Evolutionary conservation across 768 basidiomycete genomes (phyloP), one percentile per base, ranked within the genome.

Genomic region (Boletus pseudopeckii): DNA sequence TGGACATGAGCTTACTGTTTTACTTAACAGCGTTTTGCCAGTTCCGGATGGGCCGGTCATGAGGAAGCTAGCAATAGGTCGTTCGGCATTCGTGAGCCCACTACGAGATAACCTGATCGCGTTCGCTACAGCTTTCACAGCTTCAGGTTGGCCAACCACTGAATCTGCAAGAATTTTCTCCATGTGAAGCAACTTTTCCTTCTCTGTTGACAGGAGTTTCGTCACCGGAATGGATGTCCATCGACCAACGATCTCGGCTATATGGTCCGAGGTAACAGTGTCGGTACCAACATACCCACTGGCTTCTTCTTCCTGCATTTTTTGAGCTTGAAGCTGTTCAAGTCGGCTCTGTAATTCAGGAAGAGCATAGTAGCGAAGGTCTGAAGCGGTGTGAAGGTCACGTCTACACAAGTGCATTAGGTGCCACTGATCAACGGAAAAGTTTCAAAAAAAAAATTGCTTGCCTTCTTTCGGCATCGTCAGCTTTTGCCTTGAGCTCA

Each of bases 151-250:
- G 1, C 96, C 94, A 42, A 98, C 85, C 18, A 98, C 92, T 36
- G 80, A 83, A 50, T 79, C 72, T 22, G 82, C 75, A 38, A 99
- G 76, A 34, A 88, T 80, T 67, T 86, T 88, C 72, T 98, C 96
- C 87, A 98, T 84, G 64, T 78, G 75, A 38, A 93, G 72, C 26
- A 93, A 74, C 71, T 96, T 95, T 67, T 98, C 92, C 71, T 85
- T 87, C 74, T 98, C 90, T 2, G 89, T 83, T n/a, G 88, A 87
- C 75, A 92, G 80, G 37, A 97, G 75, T 20, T 88, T 79, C 28
- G 88, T 89, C 13, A 96, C 89, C 2, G 96, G 96, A 52, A 98
- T 91, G 40, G 84, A 85, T 4, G 93, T 96, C 94, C 94, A 98
- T 52, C 88, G 81, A 18, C 84, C 88, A 24, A 98, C 92, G 57